These are phyloP conservation scores for Fusarium nanum DNA, from an alignment of 2,329 filamentous ascomycete species.

Conservation along the genomic window DNA sequence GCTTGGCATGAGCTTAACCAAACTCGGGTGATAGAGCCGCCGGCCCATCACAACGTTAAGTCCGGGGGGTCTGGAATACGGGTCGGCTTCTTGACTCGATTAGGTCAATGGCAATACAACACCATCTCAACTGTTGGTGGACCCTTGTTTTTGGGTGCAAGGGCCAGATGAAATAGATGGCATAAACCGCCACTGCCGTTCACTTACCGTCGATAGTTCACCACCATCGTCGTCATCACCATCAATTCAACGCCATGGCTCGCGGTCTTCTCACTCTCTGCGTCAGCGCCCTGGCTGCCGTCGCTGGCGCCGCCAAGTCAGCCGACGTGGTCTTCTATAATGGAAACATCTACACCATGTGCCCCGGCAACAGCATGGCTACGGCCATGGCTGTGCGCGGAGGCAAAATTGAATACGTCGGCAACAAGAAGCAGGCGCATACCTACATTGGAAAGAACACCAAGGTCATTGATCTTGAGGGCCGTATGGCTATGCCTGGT, in stretches of 20 bases:
- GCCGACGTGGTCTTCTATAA: slow-evolving; percentile 43
- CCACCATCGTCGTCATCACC: not conserved
- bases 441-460: slow-evolving; percentile 43
- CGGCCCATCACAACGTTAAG: not conserved
- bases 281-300: slow-evolving; percentile 27
- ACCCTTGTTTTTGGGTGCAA: not conserved
- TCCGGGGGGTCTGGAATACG: not conserved
- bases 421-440: slow-evolving; percentile 31
- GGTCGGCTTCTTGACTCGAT: not conserved
- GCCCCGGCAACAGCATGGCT: slow-evolving; percentile 16
- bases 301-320: slow-evolving; percentile 4
- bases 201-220: not conserved
- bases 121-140: not conserved
- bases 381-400: slow-evolving; percentile 38
- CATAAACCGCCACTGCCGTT: not conserved
- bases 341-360: slow-evolving; percentile 46
- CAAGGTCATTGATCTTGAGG: slow-evolving; percentile 43
- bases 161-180: not conserved
- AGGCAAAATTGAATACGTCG: slow-evolving; percentile 41
- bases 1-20: not conserved
- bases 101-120: not conserved
- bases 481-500: slow-evolving; percentile 48
- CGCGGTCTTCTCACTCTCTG: slow-evolving; percentile 32
- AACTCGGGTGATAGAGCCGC: slow-evolving; percentile 16
- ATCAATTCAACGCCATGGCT: slow-evolving; percentile 18